Conservation (phyloP, 129 eudicot species). For the Flaveria linearis region DNA sequence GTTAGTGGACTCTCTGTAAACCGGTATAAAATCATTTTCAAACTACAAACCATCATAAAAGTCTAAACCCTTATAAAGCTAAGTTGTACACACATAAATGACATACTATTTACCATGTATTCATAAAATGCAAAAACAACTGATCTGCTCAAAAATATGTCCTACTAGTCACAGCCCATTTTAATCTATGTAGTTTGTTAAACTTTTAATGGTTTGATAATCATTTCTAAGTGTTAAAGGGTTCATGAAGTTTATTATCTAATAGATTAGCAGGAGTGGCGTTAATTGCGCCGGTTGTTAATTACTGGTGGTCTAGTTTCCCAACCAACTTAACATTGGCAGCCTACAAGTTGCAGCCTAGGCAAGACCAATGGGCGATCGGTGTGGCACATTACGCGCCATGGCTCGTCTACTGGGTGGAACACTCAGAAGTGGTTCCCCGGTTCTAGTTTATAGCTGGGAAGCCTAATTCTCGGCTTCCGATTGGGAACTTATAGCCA, state of each 20-base stretch:
- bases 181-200: too few species aligned
- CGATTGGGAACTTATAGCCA: slow-evolving; percentile 50
- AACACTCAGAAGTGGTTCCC: slow-evolving; percentile 79
- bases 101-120: too few species aligned
- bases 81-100: too few species aligned
- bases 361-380: slow-evolving; percentile 67
- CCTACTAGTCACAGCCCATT: too few species aligned
- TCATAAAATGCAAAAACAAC: too few species aligned
- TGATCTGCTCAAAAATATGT: too few species aligned
- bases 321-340: slow-evolving; percentile 51
- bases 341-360: slow-evolving; percentile 53
- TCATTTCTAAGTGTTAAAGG: neutral
- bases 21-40: too few species aligned
- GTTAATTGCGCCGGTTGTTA: slow-evolving; percentile 71
- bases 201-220: neutral
- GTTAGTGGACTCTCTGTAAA: too few species aligned
- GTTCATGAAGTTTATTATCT: neutral
- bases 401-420: slow-evolving; percentile 82
- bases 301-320: slow-evolving; percentile 83
- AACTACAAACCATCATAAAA: too few species aligned
- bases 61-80: too few species aligned
- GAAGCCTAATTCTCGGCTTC: slow-evolving; percentile 46
- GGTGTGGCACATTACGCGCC: slow-evolving; percentile 66
- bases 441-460: slow-evolving; percentile 52
- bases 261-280: slow-evolving; percentile 70